A percentile compares a stretch with the other conserved stretches of the same genome.
These are phyloP conservation scores for Xylaria sp. DNA, from an alignment of 2,329 filamentous ascomycete genomes.

Conservation along the genomic window DNA sequence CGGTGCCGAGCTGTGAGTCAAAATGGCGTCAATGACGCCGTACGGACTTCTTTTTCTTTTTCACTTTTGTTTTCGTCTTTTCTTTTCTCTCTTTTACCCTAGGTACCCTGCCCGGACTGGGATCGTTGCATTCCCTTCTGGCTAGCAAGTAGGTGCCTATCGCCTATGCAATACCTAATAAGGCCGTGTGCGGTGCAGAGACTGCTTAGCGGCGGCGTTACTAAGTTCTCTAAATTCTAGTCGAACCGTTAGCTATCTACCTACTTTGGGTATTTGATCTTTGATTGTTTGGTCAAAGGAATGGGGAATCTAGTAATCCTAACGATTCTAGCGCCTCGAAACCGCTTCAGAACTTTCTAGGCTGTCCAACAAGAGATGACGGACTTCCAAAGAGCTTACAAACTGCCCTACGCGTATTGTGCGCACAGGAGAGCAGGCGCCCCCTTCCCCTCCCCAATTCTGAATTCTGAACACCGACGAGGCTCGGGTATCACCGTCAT, in stretches of 20 bases:
- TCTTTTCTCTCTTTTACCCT: neutral
- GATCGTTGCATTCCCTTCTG: neutral
- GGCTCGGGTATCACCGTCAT: neutral
- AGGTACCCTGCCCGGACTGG: too few species aligned
- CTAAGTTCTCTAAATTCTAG: neutral
- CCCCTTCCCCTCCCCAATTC: too few species aligned
- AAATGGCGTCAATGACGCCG: too few species aligned
- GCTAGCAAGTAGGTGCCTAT: too few species aligned
- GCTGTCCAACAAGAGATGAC: neutral
- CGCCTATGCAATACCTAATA: too few species aligned
- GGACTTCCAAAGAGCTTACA: neutral
- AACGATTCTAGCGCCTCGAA: conserved; percentile 19
- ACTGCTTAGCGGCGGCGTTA: neutral
- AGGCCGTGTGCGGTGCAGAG: too few species aligned
- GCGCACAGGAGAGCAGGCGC: neutral
- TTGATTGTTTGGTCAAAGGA: neutral
- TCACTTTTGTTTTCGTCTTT: neutral
- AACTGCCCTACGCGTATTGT: neutral
- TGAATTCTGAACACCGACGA: neutral
- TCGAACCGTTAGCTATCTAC: too few species aligned
- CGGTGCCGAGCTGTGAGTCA: neutral
- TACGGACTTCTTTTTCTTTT: too few species aligned
- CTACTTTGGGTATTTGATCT: too few species aligned
- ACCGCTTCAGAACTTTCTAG: conserved; percentile 10
- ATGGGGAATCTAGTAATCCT: too few species aligned